phyloP scores from a whole-genome alignment of 1,284 basidiomycete species.

The Kwoniella shivajii region DNA sequence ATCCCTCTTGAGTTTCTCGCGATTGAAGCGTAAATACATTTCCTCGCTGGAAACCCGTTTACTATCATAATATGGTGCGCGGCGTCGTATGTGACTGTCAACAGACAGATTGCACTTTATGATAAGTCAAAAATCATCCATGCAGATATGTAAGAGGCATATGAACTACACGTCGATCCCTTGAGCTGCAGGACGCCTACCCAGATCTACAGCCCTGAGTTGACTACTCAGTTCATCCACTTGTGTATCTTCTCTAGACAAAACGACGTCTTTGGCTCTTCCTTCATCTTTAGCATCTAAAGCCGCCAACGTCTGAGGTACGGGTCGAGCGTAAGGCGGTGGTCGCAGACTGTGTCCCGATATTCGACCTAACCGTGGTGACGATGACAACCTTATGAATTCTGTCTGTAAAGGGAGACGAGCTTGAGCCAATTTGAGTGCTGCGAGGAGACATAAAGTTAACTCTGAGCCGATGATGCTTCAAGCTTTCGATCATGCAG shows the following conservation, averaged over 20 bases:
- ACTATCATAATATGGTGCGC: too few relatives aligned
- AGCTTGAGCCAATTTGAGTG: slow-evolving; percentile 82
- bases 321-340: slow-evolving; percentile 32
- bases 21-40: too few relatives aligned
- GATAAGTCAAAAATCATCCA: too few relatives aligned
- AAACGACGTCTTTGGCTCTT: slow-evolving; percentile 18
- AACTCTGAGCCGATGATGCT: too few relatives aligned
- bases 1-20: too few relatives aligned
- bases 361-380: slow-evolving; percentile 72
- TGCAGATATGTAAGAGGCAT: too few relatives aligned
- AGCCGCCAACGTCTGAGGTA: slow-evolving; percentile 27
- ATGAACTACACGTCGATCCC: slow-evolving; percentile 15
- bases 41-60: too few relatives aligned
- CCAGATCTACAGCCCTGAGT: slow-evolving; percentile 3
- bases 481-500: neutral
- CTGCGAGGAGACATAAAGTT: slow-evolving; percentile 57
- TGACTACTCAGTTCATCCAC: slow-evolving; percentile 58
- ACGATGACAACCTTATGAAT: slow-evolving; percentile 72
- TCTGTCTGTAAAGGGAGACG: slow-evolving; percentile 90
- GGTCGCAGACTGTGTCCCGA: slow-evolving; percentile 29
- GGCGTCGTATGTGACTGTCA: too few relatives aligned
- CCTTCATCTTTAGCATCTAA: slow-evolving; percentile 32
- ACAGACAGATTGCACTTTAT: too few relatives aligned
- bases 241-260: slow-evolving; percentile 76
- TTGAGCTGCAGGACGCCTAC: slow-evolving; percentile 3